Evolutionary conservation across 768 basidiomycete genomes (phyloP), one percentile per base, ranked within the genome.

Genomic region (Termitomyces sp.): DNA sequence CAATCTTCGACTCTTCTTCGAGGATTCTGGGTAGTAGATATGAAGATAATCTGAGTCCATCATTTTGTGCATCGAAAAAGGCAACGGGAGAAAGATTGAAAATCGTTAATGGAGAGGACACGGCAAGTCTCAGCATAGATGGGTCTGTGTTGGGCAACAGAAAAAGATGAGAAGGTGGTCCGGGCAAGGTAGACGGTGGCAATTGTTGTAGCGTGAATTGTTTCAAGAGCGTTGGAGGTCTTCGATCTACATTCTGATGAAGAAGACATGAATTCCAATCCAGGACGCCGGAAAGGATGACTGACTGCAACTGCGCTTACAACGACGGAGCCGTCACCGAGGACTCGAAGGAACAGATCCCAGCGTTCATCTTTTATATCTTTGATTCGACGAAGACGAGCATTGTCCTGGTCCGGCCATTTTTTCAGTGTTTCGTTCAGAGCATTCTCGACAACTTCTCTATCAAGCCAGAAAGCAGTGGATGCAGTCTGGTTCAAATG

Each of bases 161-260:
- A 64, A 81, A 81, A 12, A 89, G 75, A 66, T 84, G 77, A 14
- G 71, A 70, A 34, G 87, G 88, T 51, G 76, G 74, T 14, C 68
- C 70, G 55, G 80, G 76, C 46, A 89, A 74, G 15, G 80, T 69
- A 11, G 74, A 74, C 15, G 87, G 80, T 15, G 76, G 77, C 0
- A 84, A 83, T 60, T 90, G 86, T 49, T 91, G 85, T 20, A 94
- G 73, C 3, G 83, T 86, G 71, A 92, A 90, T 61, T 89, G 87
- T 68, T 82, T 84, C 34, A 94, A 77, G 3, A 94, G 78, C 3
- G 91, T 93, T 9, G 95, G 95, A 7, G 95, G 95, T 65, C 88
- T 84, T 15, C 90, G 81, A 69, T 96, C 94, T 65, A 97, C 86
- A 73, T 96, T 94, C 94, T 96, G 64, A 37, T 48, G 34, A 65